Conservation (phyloP, 257 asterid genomes). For the Gardenia jasminoides region DNA sequence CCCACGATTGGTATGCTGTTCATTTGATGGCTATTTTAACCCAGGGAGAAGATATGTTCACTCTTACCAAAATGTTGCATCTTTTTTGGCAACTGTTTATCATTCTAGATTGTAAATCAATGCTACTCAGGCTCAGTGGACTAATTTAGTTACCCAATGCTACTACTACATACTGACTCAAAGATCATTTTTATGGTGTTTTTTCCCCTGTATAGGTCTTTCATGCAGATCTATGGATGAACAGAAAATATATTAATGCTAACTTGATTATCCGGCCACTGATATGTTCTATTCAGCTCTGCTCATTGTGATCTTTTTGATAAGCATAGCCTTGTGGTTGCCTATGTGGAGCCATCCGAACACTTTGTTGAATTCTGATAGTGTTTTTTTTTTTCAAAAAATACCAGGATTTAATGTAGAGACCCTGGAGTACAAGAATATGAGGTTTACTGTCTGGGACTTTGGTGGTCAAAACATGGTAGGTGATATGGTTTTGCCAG, state of each 20-base stretch:
- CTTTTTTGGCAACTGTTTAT: not conserved
- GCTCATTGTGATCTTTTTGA: not conserved
- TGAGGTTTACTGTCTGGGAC: conserved; percentile 60
- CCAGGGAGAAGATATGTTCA: not conserved
- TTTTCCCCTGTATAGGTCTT: not conserved
- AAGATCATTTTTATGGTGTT: not conserved
- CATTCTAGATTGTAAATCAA: too few relatives aligned
- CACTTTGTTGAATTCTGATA: not conserved
- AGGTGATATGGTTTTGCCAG: not conserved
- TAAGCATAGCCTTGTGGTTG: not conserved
- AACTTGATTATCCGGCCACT: not conserved
- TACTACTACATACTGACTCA: too few relatives aligned
- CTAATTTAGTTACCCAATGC: too few relatives aligned
- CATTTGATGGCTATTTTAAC: not conserved
- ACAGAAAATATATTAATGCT: not conserved
- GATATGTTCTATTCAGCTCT: not conserved
- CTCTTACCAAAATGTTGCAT: not conserved
- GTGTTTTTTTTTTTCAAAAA: not conserved
- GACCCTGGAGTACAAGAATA: conserved; percentile 60
- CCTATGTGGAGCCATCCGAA: not conserved
- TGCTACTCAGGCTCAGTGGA: too few relatives aligned
- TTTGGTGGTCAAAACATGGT: conserved; percentile 60
- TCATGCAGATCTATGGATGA: not conserved
- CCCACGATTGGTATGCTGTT: conserved; percentile 60
- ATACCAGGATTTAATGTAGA: conserved; percentile 51